Evolutionary conservation across 1,139 yeast species (phyloP).

Genomic region (Hyphopichia khmerensis): DNA sequence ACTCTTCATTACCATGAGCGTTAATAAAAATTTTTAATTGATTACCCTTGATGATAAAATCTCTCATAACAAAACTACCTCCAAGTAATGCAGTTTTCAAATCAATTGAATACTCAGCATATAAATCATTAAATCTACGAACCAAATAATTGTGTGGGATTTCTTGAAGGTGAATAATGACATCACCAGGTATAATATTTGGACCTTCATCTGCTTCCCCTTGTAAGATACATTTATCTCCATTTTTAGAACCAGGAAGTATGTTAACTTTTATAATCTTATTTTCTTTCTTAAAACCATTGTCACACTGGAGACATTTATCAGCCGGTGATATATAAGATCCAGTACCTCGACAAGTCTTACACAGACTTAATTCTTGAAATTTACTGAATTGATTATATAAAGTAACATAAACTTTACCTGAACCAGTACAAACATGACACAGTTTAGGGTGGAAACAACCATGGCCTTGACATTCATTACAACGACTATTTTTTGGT

Average conservation of each 20-base stretch:
- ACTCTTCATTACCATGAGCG: slow-evolving; percentile 31
- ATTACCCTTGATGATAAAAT: slow-evolving; percentile 45
- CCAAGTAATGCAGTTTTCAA: slow-evolving; percentile 56
- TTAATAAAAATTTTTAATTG: slow-evolving; percentile 38
- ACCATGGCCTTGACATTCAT: slow-evolving; percentile 36
- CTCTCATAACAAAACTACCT: slow-evolving; percentile 44
- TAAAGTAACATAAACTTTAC: slow-evolving; percentile 31
- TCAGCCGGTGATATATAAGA: slow-evolving; percentile 19
- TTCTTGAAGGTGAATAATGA: slow-evolving; percentile 46
- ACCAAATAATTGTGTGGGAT: slow-evolving; percentile 39
- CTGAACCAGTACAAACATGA: slow-evolving; percentile 37
- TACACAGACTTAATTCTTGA: slow-evolving; percentile 36
- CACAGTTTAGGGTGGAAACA: slow-evolving; percentile 36
- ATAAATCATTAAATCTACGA: slow-evolving; percentile 50
- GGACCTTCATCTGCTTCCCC: slow-evolving; percentile 68
- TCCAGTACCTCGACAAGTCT: slow-evolving; percentile 39
- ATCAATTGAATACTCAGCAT: slow-evolving; percentile 46
- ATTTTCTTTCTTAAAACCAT: slow-evolving; percentile 41
- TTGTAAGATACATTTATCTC: slow-evolving; percentile 49
- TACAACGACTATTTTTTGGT: slow-evolving; percentile 38
- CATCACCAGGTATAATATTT: slow-evolving; percentile 64
- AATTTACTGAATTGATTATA: slow-evolving; percentile 32
- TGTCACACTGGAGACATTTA: slow-evolving; percentile 29
- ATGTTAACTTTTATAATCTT: slow-evolving; percentile 52
- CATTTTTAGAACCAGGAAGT: slow-evolving; percentile 52